Conservation (phyloP, 805 yeast genomes). For the Saccharomycopsis guyanensis region DNA sequence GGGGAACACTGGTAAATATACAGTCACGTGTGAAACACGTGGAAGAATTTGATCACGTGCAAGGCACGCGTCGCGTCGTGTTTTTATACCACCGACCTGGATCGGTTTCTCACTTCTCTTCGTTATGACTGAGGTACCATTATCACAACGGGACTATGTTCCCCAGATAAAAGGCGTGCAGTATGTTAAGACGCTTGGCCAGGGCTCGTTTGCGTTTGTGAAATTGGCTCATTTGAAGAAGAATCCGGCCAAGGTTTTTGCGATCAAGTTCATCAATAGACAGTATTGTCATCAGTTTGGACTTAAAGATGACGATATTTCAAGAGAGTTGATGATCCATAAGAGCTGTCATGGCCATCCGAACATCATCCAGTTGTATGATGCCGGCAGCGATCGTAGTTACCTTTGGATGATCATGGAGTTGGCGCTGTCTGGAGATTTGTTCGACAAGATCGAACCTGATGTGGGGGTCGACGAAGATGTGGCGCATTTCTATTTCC, state of each 20-base stretch:
- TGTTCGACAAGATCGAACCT: conserved; percentile 73
- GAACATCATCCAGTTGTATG: conserved; percentile 49
- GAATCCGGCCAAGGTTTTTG: conserved; percentile 37
- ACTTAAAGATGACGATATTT: conserved; percentile 34
- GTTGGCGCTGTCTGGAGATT: conserved; percentile 65
- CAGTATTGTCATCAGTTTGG: conserved; percentile 31
- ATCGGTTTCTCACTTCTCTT: too few relatives aligned
- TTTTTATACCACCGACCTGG: too few relatives aligned
- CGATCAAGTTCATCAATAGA: conserved; percentile 50
- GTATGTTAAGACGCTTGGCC: conserved; percentile 50
- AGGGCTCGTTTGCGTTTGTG: conserved; percentile 62
- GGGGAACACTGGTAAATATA: too few relatives aligned
- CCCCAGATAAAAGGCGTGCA: conserved; percentile 42
- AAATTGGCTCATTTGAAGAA: conserved; percentile 38
- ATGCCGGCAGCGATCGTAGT: conserved; percentile 44
- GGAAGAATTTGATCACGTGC: too few relatives aligned
- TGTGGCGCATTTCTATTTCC: conserved; percentile 61
- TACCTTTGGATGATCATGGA: conserved; percentile 66
- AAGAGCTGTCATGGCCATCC: conserved; percentile 49
- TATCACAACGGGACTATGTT: conserved; percentile 21
- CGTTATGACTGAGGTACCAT: not conserved
- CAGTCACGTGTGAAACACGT: too few relatives aligned
- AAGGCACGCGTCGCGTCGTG: too few relatives aligned
- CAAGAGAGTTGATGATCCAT: conserved; percentile 52
- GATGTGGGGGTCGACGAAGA: conserved; percentile 62